Percentiles rank a stretch among this genome's conserved stretches.
phyloP scores from a whole-genome alignment of 805 yeast genomes.

The Ogataea nonfermentans region DNA sequence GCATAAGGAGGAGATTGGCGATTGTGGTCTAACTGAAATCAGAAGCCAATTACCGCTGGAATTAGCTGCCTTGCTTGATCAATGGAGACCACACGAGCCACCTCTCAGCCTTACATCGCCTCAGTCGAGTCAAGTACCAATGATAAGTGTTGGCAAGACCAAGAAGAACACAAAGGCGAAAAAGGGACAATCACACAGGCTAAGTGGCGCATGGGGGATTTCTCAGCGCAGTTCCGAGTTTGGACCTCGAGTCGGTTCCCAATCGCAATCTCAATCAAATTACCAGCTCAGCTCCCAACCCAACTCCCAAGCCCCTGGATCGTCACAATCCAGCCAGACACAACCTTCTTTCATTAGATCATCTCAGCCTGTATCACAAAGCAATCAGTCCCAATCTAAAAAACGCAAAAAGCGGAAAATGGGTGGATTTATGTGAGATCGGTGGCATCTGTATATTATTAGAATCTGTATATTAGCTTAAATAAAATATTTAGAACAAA shows the following conservation, averaged over 20 bases:
- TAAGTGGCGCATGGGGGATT: neutral
- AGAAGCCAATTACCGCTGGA: conserved; percentile 9
- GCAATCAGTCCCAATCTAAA: conserved; percentile 4
- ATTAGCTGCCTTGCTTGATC: conserved; percentile 15
- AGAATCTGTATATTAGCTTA: conserved; percentile 1
- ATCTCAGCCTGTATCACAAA: conserved; percentile 4
- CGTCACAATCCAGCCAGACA: conserved; percentile 1
- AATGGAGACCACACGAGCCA: conserved; percentile 17
- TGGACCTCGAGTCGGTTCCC: neutral
- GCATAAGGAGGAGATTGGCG: conserved; percentile 1
- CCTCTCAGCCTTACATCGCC: conserved; percentile 3
- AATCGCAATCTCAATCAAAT: conserved; percentile 1
- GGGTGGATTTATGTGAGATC: conserved; percentile 20
- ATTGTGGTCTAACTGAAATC: conserved; percentile 4
- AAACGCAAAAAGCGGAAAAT: conserved; percentile 18
- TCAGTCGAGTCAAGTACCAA: conserved; percentile 10
- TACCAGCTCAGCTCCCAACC: neutral
- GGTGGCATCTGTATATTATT: neutral
- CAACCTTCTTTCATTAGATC: neutral
- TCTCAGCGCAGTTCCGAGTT: neutral
- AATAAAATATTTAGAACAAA: conserved; percentile 1
- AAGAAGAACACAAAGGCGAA: conserved; percentile 1
- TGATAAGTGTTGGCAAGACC: conserved; percentile 12
- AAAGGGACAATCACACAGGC: neutral
- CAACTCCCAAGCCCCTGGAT: conserved; percentile 1